Conservation (phyloP, 345 rosid genomes). For the Eucalyptus globulus region DNA sequence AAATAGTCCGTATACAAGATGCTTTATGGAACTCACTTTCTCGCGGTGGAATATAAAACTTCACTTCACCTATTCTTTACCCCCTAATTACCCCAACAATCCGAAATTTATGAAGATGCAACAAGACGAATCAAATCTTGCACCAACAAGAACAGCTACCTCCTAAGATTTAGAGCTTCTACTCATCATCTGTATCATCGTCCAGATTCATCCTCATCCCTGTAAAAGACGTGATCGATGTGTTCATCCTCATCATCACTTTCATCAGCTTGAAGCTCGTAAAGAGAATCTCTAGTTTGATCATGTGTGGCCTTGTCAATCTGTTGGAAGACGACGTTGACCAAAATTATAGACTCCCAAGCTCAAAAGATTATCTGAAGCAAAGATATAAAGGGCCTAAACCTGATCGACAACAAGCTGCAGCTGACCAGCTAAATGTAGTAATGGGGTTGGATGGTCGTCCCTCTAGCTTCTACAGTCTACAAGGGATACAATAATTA, state of each 20-base stretch:
- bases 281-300: constrained; percentile 6
- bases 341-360: neutral
- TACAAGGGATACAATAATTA: constrained; percentile 4
- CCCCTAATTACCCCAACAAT: neutral
- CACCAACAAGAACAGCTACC: neutral
- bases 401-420: constrained; percentile 81
- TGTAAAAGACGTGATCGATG: constrained; percentile 41
- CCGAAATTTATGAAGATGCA: neutral
- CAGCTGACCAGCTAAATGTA: constrained; percentile 68
- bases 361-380: neutral
- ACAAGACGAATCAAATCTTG: neutral
- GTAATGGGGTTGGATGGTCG: constrained; percentile 41
- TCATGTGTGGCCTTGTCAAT: constrained; percentile 44
- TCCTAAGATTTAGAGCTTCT: neutral
- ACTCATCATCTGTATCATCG: constrained; percentile 21
- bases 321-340: constrained; percentile 15
- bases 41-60: neutral
- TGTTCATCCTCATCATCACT: constrained; percentile 42
- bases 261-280: constrained; percentile 22
- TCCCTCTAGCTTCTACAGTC: constrained; percentile 47
- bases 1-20: neutral
- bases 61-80: neutral
- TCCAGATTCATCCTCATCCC: constrained; percentile 60
- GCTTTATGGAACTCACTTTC: neutral
- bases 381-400: neutral